Evolutionary conservation across 768 basidiomycete species (phyloP).

Genomic region (Lentinula lateritia): DNA sequence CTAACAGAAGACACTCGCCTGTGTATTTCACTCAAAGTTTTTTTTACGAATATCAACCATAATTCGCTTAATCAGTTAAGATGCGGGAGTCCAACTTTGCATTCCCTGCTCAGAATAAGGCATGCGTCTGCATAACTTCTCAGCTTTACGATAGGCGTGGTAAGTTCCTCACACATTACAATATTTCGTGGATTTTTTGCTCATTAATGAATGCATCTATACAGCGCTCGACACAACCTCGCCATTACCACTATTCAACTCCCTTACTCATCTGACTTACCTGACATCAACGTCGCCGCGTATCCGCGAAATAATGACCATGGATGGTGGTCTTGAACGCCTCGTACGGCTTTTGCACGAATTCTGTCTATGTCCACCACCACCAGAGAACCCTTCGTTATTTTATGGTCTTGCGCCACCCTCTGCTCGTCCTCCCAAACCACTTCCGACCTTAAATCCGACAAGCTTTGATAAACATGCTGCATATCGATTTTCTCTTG

Average conservation of each 20-base stretch:
- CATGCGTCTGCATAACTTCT: conserved; percentile 89
- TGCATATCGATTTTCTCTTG: conserved; percentile 85
- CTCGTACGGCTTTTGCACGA: conserved; percentile 89
- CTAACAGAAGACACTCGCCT: background rate
- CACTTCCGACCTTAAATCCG: conserved; percentile 60
- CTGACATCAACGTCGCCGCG: conserved; percentile 96
- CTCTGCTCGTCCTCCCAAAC: conserved; percentile 47
- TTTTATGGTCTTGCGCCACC: conserved; percentile 78
- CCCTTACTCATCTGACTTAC: conserved; percentile 91
- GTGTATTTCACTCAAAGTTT: background rate
- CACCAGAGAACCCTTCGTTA: conserved; percentile 69
- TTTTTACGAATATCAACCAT: background rate
- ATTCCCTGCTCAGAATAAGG: conserved; percentile 92
- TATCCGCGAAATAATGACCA: conserved; percentile 97
- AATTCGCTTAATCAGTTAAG: conserved; percentile 5
- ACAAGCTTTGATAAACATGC: conserved; percentile 74
- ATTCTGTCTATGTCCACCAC: conserved; percentile 78
- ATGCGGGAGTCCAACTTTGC: conserved; percentile 97
- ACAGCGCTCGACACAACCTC: conserved; percentile 50
- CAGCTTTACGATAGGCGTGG: conserved; percentile 94
- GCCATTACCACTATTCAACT: conserved; percentile 78
- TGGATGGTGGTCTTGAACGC: conserved; percentile 95
- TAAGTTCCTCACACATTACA: conserved; percentile 30
- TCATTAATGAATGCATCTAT: conserved; percentile 8
- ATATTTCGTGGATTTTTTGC: conserved; percentile 10